Evolutionary conservation across 208 protist genomes (phyloP).

Genomic region (Naegleria lovaniensis): DNA sequence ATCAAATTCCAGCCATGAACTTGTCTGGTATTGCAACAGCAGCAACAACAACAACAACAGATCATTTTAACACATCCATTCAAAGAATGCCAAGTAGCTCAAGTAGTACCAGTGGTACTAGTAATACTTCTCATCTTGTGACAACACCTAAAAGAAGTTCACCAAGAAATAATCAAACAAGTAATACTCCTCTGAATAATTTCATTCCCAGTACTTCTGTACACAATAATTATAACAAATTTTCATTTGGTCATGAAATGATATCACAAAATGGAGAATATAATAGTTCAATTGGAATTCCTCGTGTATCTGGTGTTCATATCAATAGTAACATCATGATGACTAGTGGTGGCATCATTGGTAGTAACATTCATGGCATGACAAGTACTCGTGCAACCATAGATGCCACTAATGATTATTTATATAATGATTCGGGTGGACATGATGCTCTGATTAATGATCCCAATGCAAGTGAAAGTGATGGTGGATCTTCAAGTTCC

Average conservation of each 20-base stretch:
- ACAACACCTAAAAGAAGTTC: too few species aligned
- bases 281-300: neutral
- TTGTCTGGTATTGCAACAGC: too few species aligned
- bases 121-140: too few species aligned
- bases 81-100: too few species aligned
- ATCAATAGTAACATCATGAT: neutral
- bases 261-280: neutral
- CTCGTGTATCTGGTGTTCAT: neutral
- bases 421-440: neutral
- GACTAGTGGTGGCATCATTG: too few species aligned
- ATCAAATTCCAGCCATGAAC: too few species aligned
- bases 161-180: too few species aligned
- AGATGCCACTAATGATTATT: neutral
- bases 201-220: too few species aligned
- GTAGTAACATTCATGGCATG: neutral
- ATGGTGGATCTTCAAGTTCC: neutral
- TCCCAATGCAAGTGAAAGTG: neutral
- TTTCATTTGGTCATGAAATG: neutral
- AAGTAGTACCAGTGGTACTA: too few species aligned
- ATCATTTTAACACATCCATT: too few species aligned
- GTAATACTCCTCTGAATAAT: too few species aligned
- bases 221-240: neutral
- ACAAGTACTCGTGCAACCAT: neutral
- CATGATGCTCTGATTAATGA: neutral
- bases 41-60: too few species aligned